Percentiles rank a stretch among this genome's conserved stretches.
Conservation (phyloP, 192 early-diverging fungal species). For the Gamsiella multidivaricata region DNA sequence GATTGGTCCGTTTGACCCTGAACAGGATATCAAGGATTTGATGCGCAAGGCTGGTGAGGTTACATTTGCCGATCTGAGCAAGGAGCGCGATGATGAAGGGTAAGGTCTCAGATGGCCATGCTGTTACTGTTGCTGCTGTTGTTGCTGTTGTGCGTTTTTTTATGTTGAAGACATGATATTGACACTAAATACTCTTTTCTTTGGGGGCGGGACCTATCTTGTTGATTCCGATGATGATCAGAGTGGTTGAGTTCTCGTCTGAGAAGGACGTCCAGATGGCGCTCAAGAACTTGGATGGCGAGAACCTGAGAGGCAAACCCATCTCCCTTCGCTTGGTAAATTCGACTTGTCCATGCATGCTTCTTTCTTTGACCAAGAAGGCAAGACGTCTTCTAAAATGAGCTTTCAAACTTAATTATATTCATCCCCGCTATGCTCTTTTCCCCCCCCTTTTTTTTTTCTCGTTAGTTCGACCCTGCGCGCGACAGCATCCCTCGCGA, state of each 20-base stretch:
- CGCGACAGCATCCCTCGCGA: conserved; percentile 45
- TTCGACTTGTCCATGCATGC: background rate
- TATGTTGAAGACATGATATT: background rate
- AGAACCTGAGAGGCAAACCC: conserved; percentile 73
- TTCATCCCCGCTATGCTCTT: background rate
- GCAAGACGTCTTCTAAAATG: too few relatives aligned
- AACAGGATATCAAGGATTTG: conserved; percentile 94
- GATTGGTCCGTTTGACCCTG: background rate
- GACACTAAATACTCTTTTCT: too few relatives aligned
- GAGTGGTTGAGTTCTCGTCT: conserved; percentile 90
- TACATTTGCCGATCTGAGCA: conserved; percentile 89
- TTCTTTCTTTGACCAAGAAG: background rate
- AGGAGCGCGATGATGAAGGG: conserved; percentile 85
- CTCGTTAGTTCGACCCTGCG: conserved; percentile 19
- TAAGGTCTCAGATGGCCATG: too few relatives aligned
- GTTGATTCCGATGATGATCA: conserved; percentile 32
- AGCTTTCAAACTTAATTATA: background rate
- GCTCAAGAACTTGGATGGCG: conserved; percentile 82
- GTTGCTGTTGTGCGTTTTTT: too few relatives aligned
- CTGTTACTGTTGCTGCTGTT: too few relatives aligned
- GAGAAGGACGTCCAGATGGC: conserved; percentile 84
- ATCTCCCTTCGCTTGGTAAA: conserved; percentile 74
- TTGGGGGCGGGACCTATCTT: too few relatives aligned
- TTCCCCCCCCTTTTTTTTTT: background rate
- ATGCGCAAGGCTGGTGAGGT: conserved; percentile 96